phyloP scores from a whole-genome alignment of 176 grass and related monocot species.

The Microstegium vimineum region DNA sequence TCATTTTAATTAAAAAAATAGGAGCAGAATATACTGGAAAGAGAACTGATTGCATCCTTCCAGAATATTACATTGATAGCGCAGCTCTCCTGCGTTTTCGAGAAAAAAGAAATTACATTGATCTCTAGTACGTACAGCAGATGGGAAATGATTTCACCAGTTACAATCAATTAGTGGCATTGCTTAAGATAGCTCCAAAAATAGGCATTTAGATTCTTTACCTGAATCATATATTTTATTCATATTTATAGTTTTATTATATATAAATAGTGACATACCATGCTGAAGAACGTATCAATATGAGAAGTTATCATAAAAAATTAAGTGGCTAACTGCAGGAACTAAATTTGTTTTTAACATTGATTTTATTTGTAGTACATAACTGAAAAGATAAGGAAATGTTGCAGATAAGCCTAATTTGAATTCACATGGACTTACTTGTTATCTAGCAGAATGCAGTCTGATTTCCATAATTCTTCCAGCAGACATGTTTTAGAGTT shows the following conservation, averaged over 20 bases:
- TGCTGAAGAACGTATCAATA: neutral
- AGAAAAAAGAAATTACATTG: neutral
- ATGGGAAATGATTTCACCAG: neutral
- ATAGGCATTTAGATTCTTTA: neutral
- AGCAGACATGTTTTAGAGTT: constrained; percentile 32
- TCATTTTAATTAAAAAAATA: neutral
- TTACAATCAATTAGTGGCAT: neutral
- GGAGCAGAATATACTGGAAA: neutral
- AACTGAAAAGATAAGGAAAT: constrained; percentile 2
- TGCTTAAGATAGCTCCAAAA: neutral
- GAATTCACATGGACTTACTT: constrained; percentile 46
- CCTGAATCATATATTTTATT: neutral
- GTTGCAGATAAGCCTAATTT: neutral
- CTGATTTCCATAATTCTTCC: constrained; percentile 35
- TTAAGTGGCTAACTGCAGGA: neutral
- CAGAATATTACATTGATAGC: no score
- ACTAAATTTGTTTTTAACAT: no score
- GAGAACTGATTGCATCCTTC: neutral
- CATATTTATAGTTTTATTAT: neutral
- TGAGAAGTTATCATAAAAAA: constrained; percentile 10
- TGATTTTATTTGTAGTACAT: constrained; percentile 11
- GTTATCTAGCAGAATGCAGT: constrained; percentile 56
- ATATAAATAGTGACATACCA: constrained; percentile 1
- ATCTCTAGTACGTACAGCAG: neutral
- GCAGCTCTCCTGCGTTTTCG: no score